Percentiles rank a stretch among this genome's conserved stretches.
phyloP scores from a whole-genome alignment of 306 rosid species.

The Cicer pinnatifidum region DNA sequence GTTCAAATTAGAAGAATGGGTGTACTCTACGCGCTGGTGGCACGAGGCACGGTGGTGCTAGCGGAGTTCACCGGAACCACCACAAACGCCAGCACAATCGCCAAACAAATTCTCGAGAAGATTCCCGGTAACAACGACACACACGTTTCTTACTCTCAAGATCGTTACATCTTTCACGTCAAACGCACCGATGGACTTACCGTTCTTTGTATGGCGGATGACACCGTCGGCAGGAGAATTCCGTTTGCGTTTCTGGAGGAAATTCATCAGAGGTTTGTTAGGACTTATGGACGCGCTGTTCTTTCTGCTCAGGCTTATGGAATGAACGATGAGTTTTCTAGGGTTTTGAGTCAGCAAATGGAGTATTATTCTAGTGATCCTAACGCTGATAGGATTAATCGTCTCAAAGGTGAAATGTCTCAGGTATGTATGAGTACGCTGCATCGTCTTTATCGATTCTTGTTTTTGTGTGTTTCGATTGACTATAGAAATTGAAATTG shows the following conservation, averaged over 20 bases:
- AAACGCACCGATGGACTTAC: constrained; percentile 98
- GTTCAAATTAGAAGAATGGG: constrained; percentile 58
- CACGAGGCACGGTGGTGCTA: constrained; percentile 89
- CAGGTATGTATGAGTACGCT: constrained; percentile 75
- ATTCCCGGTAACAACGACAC: constrained; percentile 77
- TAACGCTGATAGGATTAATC: constrained; percentile 92
- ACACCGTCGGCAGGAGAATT: constrained; percentile 82
- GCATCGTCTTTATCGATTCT: background rate
- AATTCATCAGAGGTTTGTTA: constrained; percentile 87
- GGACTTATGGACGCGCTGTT: constrained; percentile 90
- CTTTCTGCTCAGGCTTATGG: constrained; percentile 83
- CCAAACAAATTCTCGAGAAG: constrained; percentile 84
- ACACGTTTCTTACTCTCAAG: constrained; percentile 91
- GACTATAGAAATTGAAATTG: background rate
- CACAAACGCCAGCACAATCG: constrained; percentile 83
- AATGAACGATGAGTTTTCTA: constrained; percentile 94
- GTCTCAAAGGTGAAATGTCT: constrained; percentile 96
- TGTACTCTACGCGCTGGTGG: constrained; percentile 79
- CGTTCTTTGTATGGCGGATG: constrained; percentile 99
- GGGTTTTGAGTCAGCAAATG: constrained; percentile 90
- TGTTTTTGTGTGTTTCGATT: background rate
- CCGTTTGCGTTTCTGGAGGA: constrained; percentile 96
- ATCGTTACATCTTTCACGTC: constrained; percentile 86
- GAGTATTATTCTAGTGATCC: constrained; percentile 92
- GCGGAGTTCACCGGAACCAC: constrained; percentile 79